phyloP scores from a whole-genome alignment of 306 rosid genomes.

The Luffa acutangula region DNA sequence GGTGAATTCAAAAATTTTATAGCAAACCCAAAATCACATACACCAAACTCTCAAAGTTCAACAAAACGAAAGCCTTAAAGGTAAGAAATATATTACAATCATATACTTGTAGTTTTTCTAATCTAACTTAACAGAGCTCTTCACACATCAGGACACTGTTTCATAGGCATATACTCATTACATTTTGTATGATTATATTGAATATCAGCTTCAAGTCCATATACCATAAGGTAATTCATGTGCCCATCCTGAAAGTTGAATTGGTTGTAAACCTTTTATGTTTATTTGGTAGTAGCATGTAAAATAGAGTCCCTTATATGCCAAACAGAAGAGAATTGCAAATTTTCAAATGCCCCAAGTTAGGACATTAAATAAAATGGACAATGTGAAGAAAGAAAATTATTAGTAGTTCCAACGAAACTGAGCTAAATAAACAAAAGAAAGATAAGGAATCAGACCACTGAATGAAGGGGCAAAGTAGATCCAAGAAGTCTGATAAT shows the following conservation, averaged over 20 bases:
- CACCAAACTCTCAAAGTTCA: background rate
- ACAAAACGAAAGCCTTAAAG: background rate
- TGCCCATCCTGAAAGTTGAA: background rate
- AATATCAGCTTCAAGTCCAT: too few species aligned
- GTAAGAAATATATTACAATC: background rate
- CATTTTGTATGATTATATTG: background rate
- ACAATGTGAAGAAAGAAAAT: background rate
- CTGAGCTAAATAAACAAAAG: background rate
- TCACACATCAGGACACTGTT: background rate
- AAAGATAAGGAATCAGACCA: background rate
- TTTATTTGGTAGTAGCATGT: background rate
- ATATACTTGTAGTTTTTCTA: background rate
- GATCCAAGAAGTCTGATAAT: background rate
- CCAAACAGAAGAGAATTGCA: background rate
- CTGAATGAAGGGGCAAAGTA: background rate
- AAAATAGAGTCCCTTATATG: background rate
- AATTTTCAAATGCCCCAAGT: background rate
- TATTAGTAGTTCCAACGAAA: background rate
- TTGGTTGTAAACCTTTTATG: background rate
- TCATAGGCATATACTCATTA: background rate
- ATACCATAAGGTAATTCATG: background rate
- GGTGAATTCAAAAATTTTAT: background rate
- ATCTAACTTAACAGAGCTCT: background rate
- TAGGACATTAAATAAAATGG: background rate
- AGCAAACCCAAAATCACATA: background rate